A percentile compares a stretch with the other conserved stretches of the same genome.
Conservation (phyloP, 352 stramenopile species). For the Globisporangium apiculatum region DNA sequence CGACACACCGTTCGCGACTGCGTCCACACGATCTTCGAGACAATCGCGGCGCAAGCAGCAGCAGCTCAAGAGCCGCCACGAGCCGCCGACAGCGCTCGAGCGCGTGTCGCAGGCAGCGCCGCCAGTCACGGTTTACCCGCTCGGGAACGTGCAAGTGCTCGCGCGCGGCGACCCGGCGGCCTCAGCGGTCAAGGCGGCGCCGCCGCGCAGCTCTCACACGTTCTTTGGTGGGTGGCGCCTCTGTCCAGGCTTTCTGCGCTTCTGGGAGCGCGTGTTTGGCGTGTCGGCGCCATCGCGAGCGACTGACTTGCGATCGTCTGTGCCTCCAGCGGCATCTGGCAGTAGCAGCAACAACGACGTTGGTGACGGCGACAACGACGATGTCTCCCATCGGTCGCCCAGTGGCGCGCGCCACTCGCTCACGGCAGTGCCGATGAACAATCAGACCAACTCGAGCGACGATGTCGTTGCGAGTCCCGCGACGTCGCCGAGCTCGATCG, state of each 20-base stretch:
- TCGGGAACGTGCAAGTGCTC: constrained; percentile 4
- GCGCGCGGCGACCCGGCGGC: not conserved
- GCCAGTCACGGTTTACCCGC: not conserved
- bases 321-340: not conserved
- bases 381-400: not conserved
- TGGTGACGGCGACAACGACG: not conserved
- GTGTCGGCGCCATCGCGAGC: constrained; percentile 1
- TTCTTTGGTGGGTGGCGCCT: constrained; percentile 37
- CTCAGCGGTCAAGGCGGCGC: not conserved
- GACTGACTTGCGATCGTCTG: constrained; percentile 2
- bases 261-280: constrained; percentile 61
- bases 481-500: constrained; percentile 1
- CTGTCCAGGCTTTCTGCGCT: constrained; percentile 59
- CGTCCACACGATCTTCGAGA: constrained; percentile 15
- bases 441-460: constrained; percentile 10
- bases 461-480: constrained; percentile 5
- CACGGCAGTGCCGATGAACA: constrained; percentile 9
- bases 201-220: not conserved
- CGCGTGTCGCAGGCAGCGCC: not conserved
- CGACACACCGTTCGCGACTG: not conserved
- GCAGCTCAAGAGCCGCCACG: constrained; percentile 9
- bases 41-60: constrained; percentile 26
- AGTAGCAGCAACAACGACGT: not conserved
- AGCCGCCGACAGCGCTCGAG: not conserved
- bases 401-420: not conserved